A percentile compares a stretch with the other conserved stretches of the same genome.
phyloP scores from a whole-genome alignment of 306 rosid genomes.

The Cucurbita pepo region DNA sequence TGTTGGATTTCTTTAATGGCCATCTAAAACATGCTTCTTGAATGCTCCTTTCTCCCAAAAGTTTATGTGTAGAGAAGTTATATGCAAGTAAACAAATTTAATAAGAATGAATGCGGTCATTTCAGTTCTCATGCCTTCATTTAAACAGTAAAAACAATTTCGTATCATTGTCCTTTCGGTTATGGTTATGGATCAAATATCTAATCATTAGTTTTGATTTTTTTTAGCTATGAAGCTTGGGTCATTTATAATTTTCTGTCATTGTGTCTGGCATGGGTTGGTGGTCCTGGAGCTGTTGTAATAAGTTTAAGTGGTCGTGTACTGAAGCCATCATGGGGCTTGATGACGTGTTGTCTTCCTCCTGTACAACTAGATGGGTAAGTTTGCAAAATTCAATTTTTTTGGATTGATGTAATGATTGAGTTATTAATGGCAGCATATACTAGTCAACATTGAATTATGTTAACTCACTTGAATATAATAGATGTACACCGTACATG shows the following conservation, averaged over 20 bases:
- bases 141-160: not conserved
- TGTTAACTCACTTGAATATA: not conserved
- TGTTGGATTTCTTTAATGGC: not conserved
- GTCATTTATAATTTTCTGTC: slow-evolving; percentile 88
- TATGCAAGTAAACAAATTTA: not conserved
- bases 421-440: not conserved
- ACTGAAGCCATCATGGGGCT: slow-evolving; percentile 65
- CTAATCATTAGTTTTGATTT: not conserved
- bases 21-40: not conserved
- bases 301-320: slow-evolving; percentile 78
- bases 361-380: slow-evolving; percentile 90
- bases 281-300: slow-evolving; percentile 97
- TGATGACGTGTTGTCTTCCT: slow-evolving; percentile 92
- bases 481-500: not conserved
- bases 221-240: slow-evolving; percentile 92
- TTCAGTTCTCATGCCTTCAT: not conserved
- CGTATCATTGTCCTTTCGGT: not conserved
- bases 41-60: not conserved
- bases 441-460: not conserved
- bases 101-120: not conserved
- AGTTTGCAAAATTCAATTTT: slow-evolving; percentile 8
- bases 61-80: not conserved
- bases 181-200: not conserved
- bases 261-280: slow-evolving; percentile 94
- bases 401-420: not conserved